A percentile compares a stretch with the other conserved stretches of the same genome.
These are phyloP conservation scores for Paecilomyces sp. DNA, from an alignment of 2,329 filamentous ascomycete genomes.

Conservation along the genomic window DNA sequence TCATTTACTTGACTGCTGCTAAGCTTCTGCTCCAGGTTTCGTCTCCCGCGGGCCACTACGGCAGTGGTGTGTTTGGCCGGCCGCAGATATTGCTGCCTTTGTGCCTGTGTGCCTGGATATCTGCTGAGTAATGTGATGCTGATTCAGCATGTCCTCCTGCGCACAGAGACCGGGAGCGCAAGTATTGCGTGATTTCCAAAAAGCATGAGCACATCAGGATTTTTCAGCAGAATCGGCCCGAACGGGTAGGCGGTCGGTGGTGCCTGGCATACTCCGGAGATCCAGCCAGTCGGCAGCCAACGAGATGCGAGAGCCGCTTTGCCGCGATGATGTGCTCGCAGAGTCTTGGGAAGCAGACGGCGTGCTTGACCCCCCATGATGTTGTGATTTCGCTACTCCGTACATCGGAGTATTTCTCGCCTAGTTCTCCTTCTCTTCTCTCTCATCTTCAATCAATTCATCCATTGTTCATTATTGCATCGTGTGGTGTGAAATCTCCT, in stretches of 20 bases:
- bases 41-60: background rate
- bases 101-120: background rate
- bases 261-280: background rate
- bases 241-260: constrained; percentile 19
- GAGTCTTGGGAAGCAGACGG: constrained; percentile 3
- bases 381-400: background rate
- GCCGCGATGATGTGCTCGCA: constrained; percentile 2
- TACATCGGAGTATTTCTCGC: background rate
- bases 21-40: background rate
- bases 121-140: background rate
- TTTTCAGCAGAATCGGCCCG: constrained; percentile 15
- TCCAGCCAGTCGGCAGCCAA: background rate
- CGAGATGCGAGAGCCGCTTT: background rate
- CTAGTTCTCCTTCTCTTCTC: background rate
- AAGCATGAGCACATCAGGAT: constrained; percentile 21
- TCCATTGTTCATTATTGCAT: background rate
- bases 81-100: background rate
- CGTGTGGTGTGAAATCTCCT: background rate
- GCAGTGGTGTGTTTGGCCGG: background rate
- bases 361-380: constrained; percentile 4
- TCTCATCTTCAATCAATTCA: background rate
- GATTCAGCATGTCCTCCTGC: constrained; percentile 11
- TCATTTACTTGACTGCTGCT: background rate
- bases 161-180: constrained; percentile 17
- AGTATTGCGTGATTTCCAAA: constrained; percentile 34